phyloP scores from a whole-genome alignment of 2,329 filamentous ascomycete species.

The Diaporthe batatas region DNA sequence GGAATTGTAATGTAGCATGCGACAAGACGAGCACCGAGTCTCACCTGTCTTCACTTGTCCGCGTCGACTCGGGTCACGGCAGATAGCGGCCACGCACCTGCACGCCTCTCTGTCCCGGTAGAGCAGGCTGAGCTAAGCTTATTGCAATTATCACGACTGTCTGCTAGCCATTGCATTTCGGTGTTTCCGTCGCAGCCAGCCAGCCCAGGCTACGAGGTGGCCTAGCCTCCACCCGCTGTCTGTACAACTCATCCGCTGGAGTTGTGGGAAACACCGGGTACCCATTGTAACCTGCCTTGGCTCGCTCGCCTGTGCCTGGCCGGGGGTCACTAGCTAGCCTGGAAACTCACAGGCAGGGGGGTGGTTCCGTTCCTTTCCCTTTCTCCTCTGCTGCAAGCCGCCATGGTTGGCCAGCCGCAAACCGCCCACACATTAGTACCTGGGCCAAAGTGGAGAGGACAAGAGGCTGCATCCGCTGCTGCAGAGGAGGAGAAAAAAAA shows the following conservation, averaged over 20 bases:
- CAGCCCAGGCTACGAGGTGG: background rate
- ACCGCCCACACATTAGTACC: slow-evolving; percentile 37
- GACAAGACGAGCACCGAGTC: slow-evolving; percentile 3
- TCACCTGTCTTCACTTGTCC: slow-evolving; percentile 30
- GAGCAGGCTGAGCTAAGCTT: background rate
- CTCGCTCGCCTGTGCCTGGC: slow-evolving; percentile 35
- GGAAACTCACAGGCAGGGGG: slow-evolving; percentile 29
- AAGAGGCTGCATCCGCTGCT: slow-evolving; percentile 7
- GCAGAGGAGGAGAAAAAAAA: slow-evolving; percentile 9
- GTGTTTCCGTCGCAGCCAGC: slow-evolving; percentile 28
- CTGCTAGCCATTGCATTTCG: slow-evolving; percentile 29
- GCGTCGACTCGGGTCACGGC: slow-evolving; percentile 19
- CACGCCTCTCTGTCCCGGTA: background rate
- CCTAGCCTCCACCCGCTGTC: slow-evolving; percentile 27
- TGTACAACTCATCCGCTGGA: slow-evolving; percentile 13
- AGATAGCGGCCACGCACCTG: slow-evolving; percentile 20
- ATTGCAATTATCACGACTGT: background rate
- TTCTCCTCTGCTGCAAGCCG: slow-evolving; percentile 19
- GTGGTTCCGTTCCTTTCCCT: slow-evolving; percentile 19
- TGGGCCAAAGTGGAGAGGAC: slow-evolving; percentile 39
- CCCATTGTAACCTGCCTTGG: slow-evolving; percentile 32
- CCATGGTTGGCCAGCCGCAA: slow-evolving; percentile 32
- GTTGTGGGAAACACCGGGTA: slow-evolving; percentile 12
- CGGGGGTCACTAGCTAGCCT: slow-evolving; percentile 36
- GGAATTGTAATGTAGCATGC: slow-evolving; percentile 20